These are phyloP conservation scores for Sambucus nigra DNA, from an alignment of 129 eudicot species.

Conservation along the genomic window DNA sequence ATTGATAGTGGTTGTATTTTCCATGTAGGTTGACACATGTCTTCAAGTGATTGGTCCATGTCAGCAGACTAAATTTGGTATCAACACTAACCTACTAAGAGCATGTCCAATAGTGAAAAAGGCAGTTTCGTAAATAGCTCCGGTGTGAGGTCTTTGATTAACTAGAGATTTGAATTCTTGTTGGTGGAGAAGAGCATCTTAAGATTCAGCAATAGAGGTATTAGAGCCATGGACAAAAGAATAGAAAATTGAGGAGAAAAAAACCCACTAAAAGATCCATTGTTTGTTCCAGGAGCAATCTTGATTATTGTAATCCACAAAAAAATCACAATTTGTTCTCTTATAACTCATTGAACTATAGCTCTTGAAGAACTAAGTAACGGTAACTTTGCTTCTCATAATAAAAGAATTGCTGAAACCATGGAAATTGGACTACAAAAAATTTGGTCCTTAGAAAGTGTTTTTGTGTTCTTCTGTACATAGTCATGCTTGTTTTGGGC, in stretches of 20 bases:
- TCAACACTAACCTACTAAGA: too few species aligned
- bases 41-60: too few species aligned
- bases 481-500: background rate
- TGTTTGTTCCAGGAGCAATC: too few species aligned
- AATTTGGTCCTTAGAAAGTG: background rate
- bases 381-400: too few species aligned
- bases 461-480: background rate
- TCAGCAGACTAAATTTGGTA: too few species aligned
- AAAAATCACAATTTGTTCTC: too few species aligned
- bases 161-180: constrained; percentile 27
- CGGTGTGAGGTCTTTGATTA: constrained; percentile 39
- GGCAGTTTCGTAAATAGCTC: constrained; percentile 36
- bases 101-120: too few species aligned
- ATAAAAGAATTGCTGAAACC: background rate
- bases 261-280: too few species aligned
- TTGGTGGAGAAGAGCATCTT: constrained; percentile 28
- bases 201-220: constrained; percentile 5
- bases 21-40: too few species aligned
- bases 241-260: constrained; percentile 15
- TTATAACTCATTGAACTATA: too few species aligned
- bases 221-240: constrained; percentile 10
- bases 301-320: too few species aligned
- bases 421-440: background rate
- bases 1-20: too few species aligned
- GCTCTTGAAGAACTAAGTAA: background rate